These are phyloP conservation scores for Trypethelium eluteriae DNA, from an alignment of 495 filamentous ascomycete species.

Conservation along the genomic window DNA sequence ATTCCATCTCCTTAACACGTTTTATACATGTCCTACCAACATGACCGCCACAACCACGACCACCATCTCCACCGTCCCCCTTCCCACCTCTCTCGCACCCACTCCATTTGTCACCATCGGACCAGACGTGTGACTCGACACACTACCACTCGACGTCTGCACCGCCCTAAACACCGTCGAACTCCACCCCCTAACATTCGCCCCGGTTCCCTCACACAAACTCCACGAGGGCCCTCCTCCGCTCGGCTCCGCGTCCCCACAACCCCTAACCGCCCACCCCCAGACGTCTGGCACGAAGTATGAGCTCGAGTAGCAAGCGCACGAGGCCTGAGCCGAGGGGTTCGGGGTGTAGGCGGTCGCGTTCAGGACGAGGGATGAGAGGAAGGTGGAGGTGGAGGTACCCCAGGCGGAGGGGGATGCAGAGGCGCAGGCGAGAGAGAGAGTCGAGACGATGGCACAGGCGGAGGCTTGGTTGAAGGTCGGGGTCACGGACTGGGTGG, in stretches of 20 bases:
- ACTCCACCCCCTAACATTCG: not conserved
- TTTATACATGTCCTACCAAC: not conserved
- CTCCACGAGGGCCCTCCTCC: not conserved
- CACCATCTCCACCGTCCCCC: not conserved
- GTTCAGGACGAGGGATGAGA: too few relatives aligned
- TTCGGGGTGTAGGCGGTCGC: not conserved
- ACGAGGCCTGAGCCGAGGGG: not conserved
- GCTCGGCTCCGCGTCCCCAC: too few relatives aligned
- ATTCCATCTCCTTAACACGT: too few relatives aligned
- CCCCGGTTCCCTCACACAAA: not conserved
- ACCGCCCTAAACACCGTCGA: not conserved
- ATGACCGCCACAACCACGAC: not conserved
- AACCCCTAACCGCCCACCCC: not conserved
- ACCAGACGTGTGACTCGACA: not conserved
- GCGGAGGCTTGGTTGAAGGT: not conserved
- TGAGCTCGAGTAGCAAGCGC: not conserved
- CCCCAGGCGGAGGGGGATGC: not conserved
- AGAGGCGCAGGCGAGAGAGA: not conserved
- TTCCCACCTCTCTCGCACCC: not conserved
- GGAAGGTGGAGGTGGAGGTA: not conserved
- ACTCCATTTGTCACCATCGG: not conserved
- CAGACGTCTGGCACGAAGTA: not conserved
- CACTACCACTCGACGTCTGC: not conserved
- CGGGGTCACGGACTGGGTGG: too few relatives aligned
- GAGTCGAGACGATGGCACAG: not conserved